These are phyloP conservation scores for Daedaleopsis sinensis DNA, from an alignment of 768 basidiomycete genomes.

Conservation along the genomic window DNA sequence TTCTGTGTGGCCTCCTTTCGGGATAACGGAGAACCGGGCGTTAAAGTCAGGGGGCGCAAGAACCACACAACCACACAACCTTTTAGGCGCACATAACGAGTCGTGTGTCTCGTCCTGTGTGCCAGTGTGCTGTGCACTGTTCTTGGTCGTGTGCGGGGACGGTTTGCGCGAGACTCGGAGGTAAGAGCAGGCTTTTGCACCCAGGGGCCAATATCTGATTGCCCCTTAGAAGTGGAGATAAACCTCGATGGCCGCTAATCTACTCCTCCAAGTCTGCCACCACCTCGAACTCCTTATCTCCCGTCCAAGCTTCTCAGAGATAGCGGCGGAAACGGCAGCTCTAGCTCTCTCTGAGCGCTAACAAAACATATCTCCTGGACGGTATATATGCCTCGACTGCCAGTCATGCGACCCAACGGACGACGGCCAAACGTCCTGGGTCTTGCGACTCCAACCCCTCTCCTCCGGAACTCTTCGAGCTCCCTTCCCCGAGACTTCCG, in stretches of 20 bases:
- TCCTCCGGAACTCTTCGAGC: not conserved
- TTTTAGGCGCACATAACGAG: not conserved
- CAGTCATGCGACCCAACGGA: conserved; percentile 4
- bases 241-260: conserved; percentile 13
- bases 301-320: conserved; percentile 7
- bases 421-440: conserved; percentile 8
- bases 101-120: not conserved
- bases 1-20: not conserved
- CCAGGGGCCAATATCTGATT: not conserved
- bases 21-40: not conserved
- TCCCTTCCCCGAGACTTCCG: not conserved
- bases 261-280: conserved; percentile 10
- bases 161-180: not conserved
- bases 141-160: not conserved
- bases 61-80: too few relatives aligned
- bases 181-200: not conserved
- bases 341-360: not conserved
- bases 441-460: conserved; percentile 4
- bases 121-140: too few relatives aligned
- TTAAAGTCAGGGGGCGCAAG: not conserved
- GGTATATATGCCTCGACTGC: conserved; percentile 7
- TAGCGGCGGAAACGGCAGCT: conserved; percentile 6
- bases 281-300: conserved; percentile 11
- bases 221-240: conserved; percentile 3
- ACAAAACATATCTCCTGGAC: not conserved